These are phyloP conservation scores for Inga oerstediana DNA, from an alignment of 306 rosid species.

Conservation along the genomic window DNA sequence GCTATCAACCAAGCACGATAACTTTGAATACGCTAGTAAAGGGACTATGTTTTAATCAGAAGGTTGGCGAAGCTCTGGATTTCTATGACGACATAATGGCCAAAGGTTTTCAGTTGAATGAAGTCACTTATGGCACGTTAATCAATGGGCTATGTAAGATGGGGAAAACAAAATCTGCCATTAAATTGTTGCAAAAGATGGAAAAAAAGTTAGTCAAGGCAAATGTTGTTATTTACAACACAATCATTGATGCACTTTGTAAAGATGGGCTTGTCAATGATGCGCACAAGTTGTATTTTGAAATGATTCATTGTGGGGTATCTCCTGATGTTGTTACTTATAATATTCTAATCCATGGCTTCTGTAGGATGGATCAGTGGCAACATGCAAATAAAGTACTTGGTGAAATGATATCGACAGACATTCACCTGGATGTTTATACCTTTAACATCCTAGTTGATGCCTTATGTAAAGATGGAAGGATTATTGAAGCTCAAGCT, in stretches of 20 bases:
- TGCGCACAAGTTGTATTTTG: neutral
- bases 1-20: too few relatives aligned
- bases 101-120: neutral
- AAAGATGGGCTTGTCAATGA: neutral
- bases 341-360: neutral
- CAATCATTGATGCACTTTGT: neutral
- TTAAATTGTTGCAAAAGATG: neutral
- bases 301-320: neutral
- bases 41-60: neutral
- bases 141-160: neutral
- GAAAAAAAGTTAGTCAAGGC: neutral
- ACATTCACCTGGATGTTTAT: too few relatives aligned
- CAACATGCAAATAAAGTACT: neutral
- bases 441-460: too few relatives aligned
- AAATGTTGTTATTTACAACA: neutral
- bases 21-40: too few relatives aligned
- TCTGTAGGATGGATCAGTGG: neutral
- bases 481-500: too few relatives aligned
- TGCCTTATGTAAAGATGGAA: too few relatives aligned
- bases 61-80: neutral
- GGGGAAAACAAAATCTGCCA: neutral
- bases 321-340: neutral
- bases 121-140: neutral
- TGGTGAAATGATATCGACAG: too few relatives aligned
- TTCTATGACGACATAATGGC: neutral